A percentile compares a stretch with the other conserved stretches of the same genome.
These are phyloP conservation scores for Dendrothele bispora DNA, from an alignment of 768 basidiomycete genomes.

Conservation along the genomic window DNA sequence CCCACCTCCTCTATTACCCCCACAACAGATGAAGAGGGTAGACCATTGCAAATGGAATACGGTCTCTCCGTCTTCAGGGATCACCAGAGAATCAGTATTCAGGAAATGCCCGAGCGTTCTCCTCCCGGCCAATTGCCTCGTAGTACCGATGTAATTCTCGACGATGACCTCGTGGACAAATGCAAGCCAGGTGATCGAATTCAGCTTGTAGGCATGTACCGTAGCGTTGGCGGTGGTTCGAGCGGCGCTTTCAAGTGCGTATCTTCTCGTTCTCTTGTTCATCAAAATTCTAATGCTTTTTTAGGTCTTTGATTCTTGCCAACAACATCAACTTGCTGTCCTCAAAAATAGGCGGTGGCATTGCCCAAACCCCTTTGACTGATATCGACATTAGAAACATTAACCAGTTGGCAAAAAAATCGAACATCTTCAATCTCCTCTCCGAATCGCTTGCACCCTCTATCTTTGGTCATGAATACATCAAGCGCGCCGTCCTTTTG, in stretches of 20 bases:
- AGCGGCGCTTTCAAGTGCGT: slow-evolving; percentile 92
- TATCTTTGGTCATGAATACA: slow-evolving; percentile 94
- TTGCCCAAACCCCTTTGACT: slow-evolving; percentile 89
- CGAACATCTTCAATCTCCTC: slow-evolving; percentile 83
- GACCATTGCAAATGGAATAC: slow-evolving; percentile 86
- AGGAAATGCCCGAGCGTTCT: slow-evolving; percentile 99
- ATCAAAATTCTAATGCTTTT: slow-evolving; percentile 12
- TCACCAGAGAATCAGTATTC: slow-evolving; percentile 96
- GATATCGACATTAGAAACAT: slow-evolving; percentile 95
- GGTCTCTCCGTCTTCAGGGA: slow-evolving; percentile 91
- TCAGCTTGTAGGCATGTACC: slow-evolving; percentile 93
- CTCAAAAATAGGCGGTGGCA: slow-evolving; percentile 92
- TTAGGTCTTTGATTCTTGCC: slow-evolving; percentile 87
- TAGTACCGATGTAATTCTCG: slow-evolving; percentile 93
- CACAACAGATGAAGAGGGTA: slow-evolving; percentile 89
- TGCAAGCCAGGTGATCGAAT: slow-evolving; percentile 98
- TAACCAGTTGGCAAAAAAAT: slow-evolving; percentile 88
- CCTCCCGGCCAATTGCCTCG: slow-evolving; percentile 96
- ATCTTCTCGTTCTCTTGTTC: slow-evolving; percentile 7
- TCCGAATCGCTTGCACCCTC: slow-evolving; percentile 96
- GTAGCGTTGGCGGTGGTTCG: slow-evolving; percentile 89
- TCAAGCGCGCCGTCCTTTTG: slow-evolving; percentile 91
- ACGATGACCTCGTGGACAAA: slow-evolving; percentile 95
- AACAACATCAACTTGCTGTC: slow-evolving; percentile 95
- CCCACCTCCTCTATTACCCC: slow-evolving; percentile 88